A percentile compares a stretch with the other conserved stretches of the same genome.
Conservation (phyloP, 1,284 basidiomycete species). For the Apiotrichum sp. region DNA sequence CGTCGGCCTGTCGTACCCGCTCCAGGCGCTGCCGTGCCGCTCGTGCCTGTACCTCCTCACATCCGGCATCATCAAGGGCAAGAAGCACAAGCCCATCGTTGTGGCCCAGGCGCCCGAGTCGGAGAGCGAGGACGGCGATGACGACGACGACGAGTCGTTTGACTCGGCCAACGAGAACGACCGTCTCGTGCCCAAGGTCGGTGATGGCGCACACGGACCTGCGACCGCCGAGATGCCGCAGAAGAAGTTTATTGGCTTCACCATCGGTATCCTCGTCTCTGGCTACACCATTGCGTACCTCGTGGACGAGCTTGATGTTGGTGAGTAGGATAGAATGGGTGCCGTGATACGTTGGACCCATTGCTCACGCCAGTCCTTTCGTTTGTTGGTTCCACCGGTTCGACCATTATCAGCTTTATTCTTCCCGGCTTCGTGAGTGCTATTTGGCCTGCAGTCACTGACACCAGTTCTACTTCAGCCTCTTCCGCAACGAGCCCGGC, state of each 20-base stretch:
- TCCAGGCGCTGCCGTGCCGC: conserved; percentile 90
- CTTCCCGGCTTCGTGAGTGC: conserved; percentile 60
- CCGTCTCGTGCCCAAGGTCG: conserved; percentile 42
- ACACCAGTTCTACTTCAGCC: conserved; percentile 53
- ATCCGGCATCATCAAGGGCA: conserved; percentile 30
- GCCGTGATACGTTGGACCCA: too few species aligned
- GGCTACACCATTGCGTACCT: conserved; percentile 68
- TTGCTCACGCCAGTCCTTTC: conserved; percentile 66
- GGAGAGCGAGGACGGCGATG: conserved; percentile 10
- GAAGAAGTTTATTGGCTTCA: conserved; percentile 68
- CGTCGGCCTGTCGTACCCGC: conserved; percentile 83
- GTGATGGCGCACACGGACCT: conserved; percentile 49
- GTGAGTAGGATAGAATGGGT: too few species aligned
- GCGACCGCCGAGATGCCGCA: conserved; percentile 60
- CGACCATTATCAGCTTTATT: conserved; percentile 94
- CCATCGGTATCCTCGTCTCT: conserved; percentile 61
- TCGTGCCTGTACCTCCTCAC: conserved; percentile 83
- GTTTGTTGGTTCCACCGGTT: conserved; percentile 94
- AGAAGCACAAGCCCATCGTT: conserved; percentile 15
- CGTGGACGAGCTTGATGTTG: conserved; percentile 74
- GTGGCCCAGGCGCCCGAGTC: conserved; percentile 21
- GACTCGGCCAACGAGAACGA: conserved; percentile 28
- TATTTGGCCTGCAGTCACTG: conserved; percentile 54
- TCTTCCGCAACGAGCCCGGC: conserved; percentile 64
- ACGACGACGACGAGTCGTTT: conserved; percentile 10